Evolutionary conservation across 139 green algal species (phyloP).

Genomic region (Asterochloris sp.): DNA sequence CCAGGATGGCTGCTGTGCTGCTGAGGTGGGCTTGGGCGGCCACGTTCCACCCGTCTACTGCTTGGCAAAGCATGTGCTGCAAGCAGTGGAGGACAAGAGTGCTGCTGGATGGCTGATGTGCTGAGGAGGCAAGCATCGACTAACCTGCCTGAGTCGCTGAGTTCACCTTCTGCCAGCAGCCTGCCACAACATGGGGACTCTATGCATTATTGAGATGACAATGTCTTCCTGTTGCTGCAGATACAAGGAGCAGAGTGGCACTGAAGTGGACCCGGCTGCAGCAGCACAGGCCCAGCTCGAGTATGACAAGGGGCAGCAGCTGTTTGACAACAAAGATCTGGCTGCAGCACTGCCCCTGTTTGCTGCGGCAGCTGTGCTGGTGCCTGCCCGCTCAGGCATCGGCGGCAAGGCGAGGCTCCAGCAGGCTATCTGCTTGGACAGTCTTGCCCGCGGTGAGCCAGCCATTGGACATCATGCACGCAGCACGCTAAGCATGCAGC

Average conservation of each 20-base stretch:
- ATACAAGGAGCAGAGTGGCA: constrained; percentile 14
- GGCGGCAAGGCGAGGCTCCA: constrained; percentile 71
- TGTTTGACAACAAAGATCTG: constrained; percentile 22
- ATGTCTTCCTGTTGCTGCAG: neutral
- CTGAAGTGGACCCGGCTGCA: constrained; percentile 7
- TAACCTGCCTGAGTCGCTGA: too few species aligned
- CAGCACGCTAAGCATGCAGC: too few species aligned
- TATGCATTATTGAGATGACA: too few species aligned
- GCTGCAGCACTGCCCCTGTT: constrained; percentile 8
- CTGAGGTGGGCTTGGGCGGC: neutral
- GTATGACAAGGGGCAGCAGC: constrained; percentile 19
- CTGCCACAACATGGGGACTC: too few species aligned
- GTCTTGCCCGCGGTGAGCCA: constrained; percentile 25
- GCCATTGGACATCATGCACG: neutral
- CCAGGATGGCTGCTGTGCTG: constrained; percentile 18
- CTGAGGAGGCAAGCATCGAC: too few species aligned
- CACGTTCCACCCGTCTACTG: too few species aligned
- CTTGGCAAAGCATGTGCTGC: too few species aligned
- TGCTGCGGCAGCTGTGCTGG: constrained; percentile 23
- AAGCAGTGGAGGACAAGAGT: too few species aligned
- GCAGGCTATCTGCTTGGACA: constrained; percentile 83
- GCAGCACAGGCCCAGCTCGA: constrained; percentile 3
- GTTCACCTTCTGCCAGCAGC: too few species aligned
- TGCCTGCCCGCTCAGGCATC: constrained; percentile 36
- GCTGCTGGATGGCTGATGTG: too few species aligned